These are phyloP conservation scores for Cynara cardunculus DNA, from an alignment of 129 eudicot species.

Conservation along the genomic window DNA sequence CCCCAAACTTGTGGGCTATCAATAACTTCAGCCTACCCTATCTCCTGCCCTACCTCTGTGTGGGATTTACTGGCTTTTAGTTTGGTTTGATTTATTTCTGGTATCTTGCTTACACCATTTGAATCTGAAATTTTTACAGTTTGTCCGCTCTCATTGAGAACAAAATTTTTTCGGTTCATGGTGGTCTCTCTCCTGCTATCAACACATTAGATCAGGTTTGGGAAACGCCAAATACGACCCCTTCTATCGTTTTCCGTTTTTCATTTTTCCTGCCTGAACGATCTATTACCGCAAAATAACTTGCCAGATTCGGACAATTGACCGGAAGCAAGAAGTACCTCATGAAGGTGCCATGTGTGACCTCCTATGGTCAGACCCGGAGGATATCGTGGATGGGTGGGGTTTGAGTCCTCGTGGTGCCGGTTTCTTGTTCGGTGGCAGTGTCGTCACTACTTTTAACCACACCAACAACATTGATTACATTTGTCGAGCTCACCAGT, in stretches of 20 bases:
- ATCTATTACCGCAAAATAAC: constrained; percentile 4
- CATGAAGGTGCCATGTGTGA: constrained; percentile 98
- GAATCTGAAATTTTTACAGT: constrained; percentile 36
- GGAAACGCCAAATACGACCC: not conserved
- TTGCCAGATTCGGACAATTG: constrained; percentile 79
- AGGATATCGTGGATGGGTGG: constrained; percentile 92
- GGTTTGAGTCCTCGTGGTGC: constrained; percentile 98
- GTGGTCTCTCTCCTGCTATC: constrained; percentile 86
- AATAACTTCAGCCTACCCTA: no score
- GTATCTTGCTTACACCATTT: not conserved
- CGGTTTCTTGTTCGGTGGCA: constrained; percentile 86
- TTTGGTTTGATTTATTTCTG: not conserved
- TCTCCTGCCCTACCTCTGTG: no score
- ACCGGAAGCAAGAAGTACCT: constrained; percentile 96
- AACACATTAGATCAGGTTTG: constrained; percentile 84
- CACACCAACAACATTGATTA: constrained; percentile 84
- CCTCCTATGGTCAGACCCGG: constrained; percentile 96
- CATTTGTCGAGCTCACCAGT: constrained; percentile 90
- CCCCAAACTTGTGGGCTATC: no score
- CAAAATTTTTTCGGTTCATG: constrained; percentile 86
- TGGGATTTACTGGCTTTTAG: no score
- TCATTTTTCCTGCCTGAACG: not conserved
- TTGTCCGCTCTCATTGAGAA: constrained; percentile 93
- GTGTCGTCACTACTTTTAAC: constrained; percentile 70
- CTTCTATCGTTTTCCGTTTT: constrained; percentile 2